phyloP scores from a whole-genome alignment of 768 basidiomycete species.

The Psilocybe subaeruginosa region DNA sequence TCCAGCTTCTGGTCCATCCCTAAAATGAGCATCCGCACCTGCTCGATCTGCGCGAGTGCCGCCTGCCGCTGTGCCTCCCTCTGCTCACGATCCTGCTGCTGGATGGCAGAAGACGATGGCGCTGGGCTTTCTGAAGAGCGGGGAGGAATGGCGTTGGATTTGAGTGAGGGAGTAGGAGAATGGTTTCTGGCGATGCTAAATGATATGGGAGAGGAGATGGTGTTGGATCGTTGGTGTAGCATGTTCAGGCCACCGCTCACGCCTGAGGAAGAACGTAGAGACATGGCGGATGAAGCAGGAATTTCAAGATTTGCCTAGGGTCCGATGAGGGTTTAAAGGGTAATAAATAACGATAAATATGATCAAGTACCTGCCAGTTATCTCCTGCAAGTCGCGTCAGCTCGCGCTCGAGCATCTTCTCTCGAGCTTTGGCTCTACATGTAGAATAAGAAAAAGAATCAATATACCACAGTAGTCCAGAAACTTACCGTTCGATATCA shows the following conservation, averaged over 20 bases:
- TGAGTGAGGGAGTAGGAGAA: conserved; percentile 23
- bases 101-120: conserved; percentile 4
- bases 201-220: conserved; percentile 30
- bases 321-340: background rate
- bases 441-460: background rate
- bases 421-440: conserved; percentile 61
- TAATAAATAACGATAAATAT: background rate
- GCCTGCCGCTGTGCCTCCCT: conserved; percentile 35
- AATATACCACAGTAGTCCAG: background rate
- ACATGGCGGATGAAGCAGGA: conserved; percentile 21
- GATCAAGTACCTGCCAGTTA: conserved; percentile 73
- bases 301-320: conserved; percentile 36
- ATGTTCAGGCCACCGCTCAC: conserved; percentile 18
- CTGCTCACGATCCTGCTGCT: background rate
- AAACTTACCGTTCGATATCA: conserved; percentile 68
- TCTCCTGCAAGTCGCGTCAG: conserved; percentile 72
- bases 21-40: conserved; percentile 66
- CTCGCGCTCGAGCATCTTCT: conserved; percentile 77
- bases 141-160: background rate
- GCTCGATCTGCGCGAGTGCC: conserved; percentile 64
- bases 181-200: conserved; percentile 13
- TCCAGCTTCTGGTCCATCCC: conserved; percentile 79
- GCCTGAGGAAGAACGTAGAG: conserved; percentile 22
- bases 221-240: conserved; percentile 37
- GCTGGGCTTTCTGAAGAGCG: conserved; percentile 5